Base-by-base conservation (phyloP, 768 basidiomycete species). In the Hygrocybe coccinea region DNA sequence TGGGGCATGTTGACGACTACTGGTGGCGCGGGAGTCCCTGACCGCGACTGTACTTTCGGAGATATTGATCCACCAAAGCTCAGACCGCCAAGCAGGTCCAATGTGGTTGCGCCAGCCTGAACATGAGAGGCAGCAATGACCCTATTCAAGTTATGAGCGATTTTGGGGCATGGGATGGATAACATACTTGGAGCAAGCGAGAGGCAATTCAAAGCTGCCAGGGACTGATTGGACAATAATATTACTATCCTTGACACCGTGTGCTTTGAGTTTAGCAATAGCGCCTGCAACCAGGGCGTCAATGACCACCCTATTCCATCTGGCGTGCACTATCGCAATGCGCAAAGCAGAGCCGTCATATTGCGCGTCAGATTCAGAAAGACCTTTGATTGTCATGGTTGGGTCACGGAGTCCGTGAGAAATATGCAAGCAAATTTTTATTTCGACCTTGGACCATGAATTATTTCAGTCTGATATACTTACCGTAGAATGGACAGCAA, bases 121-220 rank as follows among this genome's bases (percentile, higher is more conserved):
- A 87, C 78, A 67, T 86, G 89, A 19, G 91, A 90, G 58, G 90
- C 95, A 22, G 88, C 76, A 64, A 99, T 93, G 63, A 98, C 78
- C 66, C 95, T 98, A 62, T 34, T 44, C 55, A 41, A 51, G 19
- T 21, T 35, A 34, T 56, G 45, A 55, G 35, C 24, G 19, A 45
- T 35, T 25, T 25, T 24, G 33, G 19, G 17, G 6, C n/a, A 17
- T 29, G 22, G 55, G 35, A 22, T 21, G 45, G 61, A 39, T 21
- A 50, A 70, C 84, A 65, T 69, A 97, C 95, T 84, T 85, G 62
- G 87, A 83, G 65, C 85, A 88, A 12, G 94, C 84, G 77, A 76
- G 84, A 66, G 97, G 97, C 17, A 99, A 79, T 76, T 99, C 97
- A 69, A 86, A 99, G 72, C 89, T 91, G 8, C 97, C 97, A 0